Percentiles rank a stretch among this genome's conserved stretches.
These are phyloP conservation scores for Echinochloa phyllopogon DNA, from an alignment of 176 grass and related monocot species.

Conservation along the genomic window DNA sequence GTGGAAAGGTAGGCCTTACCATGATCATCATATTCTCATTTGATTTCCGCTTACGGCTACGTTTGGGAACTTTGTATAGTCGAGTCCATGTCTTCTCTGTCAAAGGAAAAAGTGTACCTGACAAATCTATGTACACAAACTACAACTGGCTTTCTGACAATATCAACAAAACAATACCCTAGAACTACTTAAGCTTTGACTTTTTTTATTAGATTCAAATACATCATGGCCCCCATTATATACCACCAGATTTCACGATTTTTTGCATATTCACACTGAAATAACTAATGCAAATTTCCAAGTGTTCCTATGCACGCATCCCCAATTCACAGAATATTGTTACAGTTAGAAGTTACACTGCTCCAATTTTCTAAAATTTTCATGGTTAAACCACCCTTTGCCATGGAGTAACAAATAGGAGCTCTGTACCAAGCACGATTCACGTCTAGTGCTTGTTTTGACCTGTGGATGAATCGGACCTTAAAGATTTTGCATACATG, in stretches of 20 bases:
- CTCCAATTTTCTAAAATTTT: background rate
- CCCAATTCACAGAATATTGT: background rate
- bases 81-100: constrained; percentile 58
- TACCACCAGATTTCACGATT: background rate
- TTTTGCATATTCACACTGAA: background rate
- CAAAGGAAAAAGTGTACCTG: constrained; percentile 42
- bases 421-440: background rate
- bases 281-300: background rate
- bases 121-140: background rate
- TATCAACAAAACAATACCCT: background rate
- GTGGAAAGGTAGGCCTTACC: constrained; percentile 67
- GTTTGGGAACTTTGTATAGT: constrained; percentile 46
- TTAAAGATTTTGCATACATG: background rate
- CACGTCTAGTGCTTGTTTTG: background rate
- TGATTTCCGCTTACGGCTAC: constrained; percentile 13
- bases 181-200: background rate
- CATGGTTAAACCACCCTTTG: background rate
- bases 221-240: background rate
- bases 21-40: constrained; percentile 53
- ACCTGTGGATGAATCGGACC: background rate
- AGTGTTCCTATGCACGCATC: background rate
- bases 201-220: background rate
- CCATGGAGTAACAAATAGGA: background rate
- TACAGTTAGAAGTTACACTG: background rate
- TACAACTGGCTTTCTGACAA: background rate